Evolutionary conservation across 73 alveolate species (phyloP).

Genomic region (Paramecium sonneborni): DNA sequence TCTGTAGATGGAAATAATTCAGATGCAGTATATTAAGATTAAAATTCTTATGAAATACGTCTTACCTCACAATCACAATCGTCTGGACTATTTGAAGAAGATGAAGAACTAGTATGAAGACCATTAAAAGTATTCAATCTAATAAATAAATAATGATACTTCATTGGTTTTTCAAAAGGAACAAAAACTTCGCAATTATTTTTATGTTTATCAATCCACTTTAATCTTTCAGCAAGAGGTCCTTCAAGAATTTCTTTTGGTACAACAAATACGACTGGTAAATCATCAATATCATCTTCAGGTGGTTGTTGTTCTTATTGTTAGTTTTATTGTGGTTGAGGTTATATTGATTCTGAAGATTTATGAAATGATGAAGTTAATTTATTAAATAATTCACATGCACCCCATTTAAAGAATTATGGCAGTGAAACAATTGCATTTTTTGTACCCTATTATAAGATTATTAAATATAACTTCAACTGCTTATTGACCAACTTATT

Average conservation of each 20-base stretch:
- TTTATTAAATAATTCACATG: not conserved
- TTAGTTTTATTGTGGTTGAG: not conserved
- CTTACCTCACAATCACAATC: constrained; percentile 1
- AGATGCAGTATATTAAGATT: not conserved
- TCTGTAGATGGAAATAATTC: not conserved
- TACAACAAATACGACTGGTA: not conserved
- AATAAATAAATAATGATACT: not conserved
- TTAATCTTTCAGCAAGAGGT: not conserved
- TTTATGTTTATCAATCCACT: constrained; percentile 5
- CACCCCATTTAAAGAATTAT: not conserved
- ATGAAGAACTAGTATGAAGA: not conserved
- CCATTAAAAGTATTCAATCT: not conserved
- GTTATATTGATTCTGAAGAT: not conserved
- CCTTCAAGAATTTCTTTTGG: not conserved
- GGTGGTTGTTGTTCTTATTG: not conserved
- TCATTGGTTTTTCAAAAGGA: not conserved
- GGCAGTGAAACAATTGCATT: not conserved
- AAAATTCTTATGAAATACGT: not conserved
- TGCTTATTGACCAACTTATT: not conserved
- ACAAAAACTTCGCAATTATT: not conserved
- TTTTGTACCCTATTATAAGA: not conserved
- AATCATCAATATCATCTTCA: not conserved
- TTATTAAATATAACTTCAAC: not conserved
- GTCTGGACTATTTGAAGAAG: not conserved
- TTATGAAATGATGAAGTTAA: not conserved